Evolutionary conservation across 2,329 filamentous ascomycete species (phyloP).

Genomic region (Eutypella sp.): DNA sequence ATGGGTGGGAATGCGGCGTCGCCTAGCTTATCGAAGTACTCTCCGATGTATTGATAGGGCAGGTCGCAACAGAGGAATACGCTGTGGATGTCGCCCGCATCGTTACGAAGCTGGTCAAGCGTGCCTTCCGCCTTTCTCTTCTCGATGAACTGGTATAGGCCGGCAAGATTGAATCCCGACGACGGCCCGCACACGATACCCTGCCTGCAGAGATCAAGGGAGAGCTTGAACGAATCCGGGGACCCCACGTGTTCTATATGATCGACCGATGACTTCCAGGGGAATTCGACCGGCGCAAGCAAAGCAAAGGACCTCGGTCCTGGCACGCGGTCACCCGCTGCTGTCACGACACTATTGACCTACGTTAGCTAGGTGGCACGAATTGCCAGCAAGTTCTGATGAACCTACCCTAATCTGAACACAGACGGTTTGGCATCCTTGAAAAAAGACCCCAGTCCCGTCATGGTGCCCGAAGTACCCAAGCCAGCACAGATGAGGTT

Average conservation of each 20-base stretch:
- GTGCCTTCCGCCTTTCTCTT: slow-evolving; percentile 41
- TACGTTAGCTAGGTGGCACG: slow-evolving; percentile 1
- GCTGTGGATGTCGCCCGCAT: slow-evolving; percentile 43
- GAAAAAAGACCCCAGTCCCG: slow-evolving; percentile 46
- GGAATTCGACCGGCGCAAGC: slow-evolving; percentile 48
- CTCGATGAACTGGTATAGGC: slow-evolving; percentile 45
- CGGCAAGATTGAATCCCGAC: slow-evolving; percentile 53
- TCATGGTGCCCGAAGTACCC: slow-evolving; percentile 52
- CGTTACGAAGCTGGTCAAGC: slow-evolving; percentile 37
- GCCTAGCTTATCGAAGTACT: slow-evolving; percentile 54
- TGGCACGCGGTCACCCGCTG: slow-evolving; percentile 51
- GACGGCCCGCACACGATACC: slow-evolving; percentile 57
- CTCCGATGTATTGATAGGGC: slow-evolving; percentile 57
- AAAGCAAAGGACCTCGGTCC: slow-evolving; percentile 51
- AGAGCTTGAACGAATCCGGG: slow-evolving; percentile 46
- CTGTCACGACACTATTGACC: slow-evolving; percentile 46
- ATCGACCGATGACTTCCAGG: slow-evolving; percentile 53
- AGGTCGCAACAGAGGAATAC: slow-evolving; percentile 60
- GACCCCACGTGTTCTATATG: slow-evolving; percentile 52
- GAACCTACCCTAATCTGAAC: slow-evolving; percentile 23
- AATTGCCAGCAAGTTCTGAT: slow-evolving; percentile 1
- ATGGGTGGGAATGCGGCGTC: slow-evolving; percentile 44
- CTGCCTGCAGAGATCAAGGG: slow-evolving; percentile 49
- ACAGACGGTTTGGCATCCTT: slow-evolving; percentile 45
- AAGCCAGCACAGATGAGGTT: slow-evolving; percentile 52